Conservation (phyloP, 257 asterid species). For the Solanum bulbocastanum region DNA sequence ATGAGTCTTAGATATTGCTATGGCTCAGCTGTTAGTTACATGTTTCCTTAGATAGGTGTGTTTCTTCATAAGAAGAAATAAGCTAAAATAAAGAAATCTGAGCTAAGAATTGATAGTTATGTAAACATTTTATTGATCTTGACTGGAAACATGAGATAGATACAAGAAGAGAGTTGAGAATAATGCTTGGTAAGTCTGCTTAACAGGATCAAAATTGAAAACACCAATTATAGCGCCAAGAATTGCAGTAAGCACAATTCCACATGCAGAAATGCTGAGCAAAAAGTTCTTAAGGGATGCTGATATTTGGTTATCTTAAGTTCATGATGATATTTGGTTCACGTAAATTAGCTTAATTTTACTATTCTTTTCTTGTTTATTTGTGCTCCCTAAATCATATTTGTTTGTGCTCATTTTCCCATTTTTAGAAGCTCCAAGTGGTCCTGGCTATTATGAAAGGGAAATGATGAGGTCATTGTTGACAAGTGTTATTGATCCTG, state of each 20-base stretch:
- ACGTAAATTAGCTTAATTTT: too few species aligned
- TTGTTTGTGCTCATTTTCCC: too few species aligned
- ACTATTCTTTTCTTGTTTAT: too few species aligned
- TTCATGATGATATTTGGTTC: too few species aligned
- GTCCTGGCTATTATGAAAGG: too few species aligned
- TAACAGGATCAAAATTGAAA: slow-evolving; percentile 83
- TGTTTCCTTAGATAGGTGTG: neutral
- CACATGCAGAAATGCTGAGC: slow-evolving; percentile 70
- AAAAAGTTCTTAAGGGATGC: slow-evolving; percentile 72
- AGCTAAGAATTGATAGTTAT: neutral
- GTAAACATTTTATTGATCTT: slow-evolving; percentile 3
- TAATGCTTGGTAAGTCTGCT: slow-evolving; percentile 34
- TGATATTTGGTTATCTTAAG: too few species aligned
- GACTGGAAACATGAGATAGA: slow-evolving; percentile 15
- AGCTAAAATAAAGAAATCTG: neutral
- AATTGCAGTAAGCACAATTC: slow-evolving; percentile 49
- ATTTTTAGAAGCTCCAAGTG: too few species aligned
- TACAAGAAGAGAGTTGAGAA: slow-evolving; percentile 8
- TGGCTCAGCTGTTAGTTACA: neutral
- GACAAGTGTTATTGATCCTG: too few species aligned
- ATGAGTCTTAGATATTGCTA: neutral
- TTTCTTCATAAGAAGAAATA: neutral
- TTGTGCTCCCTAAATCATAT: too few species aligned
- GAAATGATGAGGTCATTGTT: too few species aligned
- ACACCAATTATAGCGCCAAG: slow-evolving; percentile 58